A percentile compares a stretch with the other conserved stretches of the same genome.
These are phyloP conservation scores for Candida awuae DNA, from an alignment of 805 yeast genomes.

Conservation along the genomic window DNA sequence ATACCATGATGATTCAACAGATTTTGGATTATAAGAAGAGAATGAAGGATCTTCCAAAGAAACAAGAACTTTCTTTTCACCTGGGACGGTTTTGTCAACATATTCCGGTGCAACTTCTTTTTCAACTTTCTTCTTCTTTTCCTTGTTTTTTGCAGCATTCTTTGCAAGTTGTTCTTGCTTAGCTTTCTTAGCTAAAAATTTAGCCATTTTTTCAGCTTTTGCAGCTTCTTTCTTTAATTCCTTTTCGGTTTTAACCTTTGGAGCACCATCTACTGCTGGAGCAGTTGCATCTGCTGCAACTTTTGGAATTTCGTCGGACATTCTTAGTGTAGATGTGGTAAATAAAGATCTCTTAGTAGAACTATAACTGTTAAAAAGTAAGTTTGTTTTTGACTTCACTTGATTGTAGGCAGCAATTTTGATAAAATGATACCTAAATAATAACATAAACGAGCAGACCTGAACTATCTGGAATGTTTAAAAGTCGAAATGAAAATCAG, in stretches of 20 bases:
- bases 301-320: constrained; percentile 22
- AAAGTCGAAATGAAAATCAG: neutral
- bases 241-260: constrained; percentile 46
- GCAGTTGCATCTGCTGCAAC: constrained; percentile 15
- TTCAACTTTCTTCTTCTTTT: constrained; percentile 60
- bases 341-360: constrained; percentile 8
- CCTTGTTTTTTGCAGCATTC: constrained; percentile 34
- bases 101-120: constrained; percentile 71
- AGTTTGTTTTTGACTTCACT: neutral
- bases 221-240: constrained; percentile 62
- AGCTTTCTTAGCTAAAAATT: constrained; percentile 72
- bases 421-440: constrained; percentile 13
- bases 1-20: constrained; percentile 96
- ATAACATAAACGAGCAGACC: constrained; percentile 20
- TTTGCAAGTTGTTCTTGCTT: constrained; percentile 57
- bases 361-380: neutral
- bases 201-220: constrained; percentile 48
- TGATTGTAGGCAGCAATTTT: constrained; percentile 8
- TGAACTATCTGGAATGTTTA: neutral
- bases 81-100: constrained; percentile 74
- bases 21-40: constrained; percentile 87
- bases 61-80: constrained; percentile 85
- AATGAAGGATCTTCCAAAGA: constrained; percentile 86
- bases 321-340: constrained; percentile 5
- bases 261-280: constrained; percentile 38